Evolutionary conservation across 2,329 filamentous ascomycete species (phyloP).

Genomic region (Microsporum audouinii): DNA sequence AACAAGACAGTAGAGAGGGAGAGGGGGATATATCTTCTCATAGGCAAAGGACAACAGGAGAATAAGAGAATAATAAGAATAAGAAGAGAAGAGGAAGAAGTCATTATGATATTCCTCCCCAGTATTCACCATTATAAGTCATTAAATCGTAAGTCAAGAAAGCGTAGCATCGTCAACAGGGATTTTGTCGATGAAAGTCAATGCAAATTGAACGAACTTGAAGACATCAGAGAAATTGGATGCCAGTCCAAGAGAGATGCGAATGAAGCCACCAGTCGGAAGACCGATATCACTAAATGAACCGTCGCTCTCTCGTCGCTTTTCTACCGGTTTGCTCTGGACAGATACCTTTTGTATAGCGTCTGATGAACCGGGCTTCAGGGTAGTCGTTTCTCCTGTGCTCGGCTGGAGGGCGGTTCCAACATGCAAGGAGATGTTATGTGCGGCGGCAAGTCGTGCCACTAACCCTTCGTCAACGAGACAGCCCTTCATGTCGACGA

Average conservation of each 20-base stretch:
- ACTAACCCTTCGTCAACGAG: constrained; percentile 48
- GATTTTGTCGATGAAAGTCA: constrained; percentile 7
- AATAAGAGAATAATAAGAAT: no score
- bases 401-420: constrained; percentile 42
- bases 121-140: background rate
- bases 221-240: constrained; percentile 15
- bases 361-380: constrained; percentile 31
- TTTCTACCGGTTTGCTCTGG: constrained; percentile 8
- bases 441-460: constrained; percentile 45
- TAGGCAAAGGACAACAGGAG: no score
- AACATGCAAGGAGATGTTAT: constrained; percentile 49
- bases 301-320: constrained; percentile 12
- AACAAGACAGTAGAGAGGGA: no score
- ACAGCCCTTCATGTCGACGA: constrained; percentile 41
- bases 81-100: no score
- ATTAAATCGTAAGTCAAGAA: background rate
- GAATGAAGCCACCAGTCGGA: constrained; percentile 14
- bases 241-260: constrained; percentile 16
- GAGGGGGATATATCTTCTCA: no score
- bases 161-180: background rate
- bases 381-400: constrained; percentile 27
- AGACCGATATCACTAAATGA: constrained; percentile 15
- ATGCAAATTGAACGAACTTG: constrained; percentile 11
- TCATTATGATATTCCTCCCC: background rate
- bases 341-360: background rate